Evolutionary conservation across 2,329 filamentous ascomycete species (phyloP), one percentile per base, ranked within the genome.

Genomic region (Annulohypoxylon truncatum): DNA sequence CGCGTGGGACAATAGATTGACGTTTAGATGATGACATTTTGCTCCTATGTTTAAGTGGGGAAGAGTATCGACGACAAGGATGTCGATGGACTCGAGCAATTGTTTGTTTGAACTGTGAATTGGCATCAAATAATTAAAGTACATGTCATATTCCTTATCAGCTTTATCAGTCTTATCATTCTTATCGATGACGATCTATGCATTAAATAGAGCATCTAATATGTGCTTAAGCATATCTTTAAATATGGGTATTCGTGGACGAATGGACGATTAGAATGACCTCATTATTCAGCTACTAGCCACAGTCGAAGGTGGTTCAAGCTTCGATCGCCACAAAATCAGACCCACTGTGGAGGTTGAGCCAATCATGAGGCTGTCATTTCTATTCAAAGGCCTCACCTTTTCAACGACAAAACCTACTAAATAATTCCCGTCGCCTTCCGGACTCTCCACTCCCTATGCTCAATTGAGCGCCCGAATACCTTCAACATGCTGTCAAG

Each of bases 1-100:
- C 78, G 20, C 85, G 79, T 10, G 87, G 85, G 62, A 87, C 77
- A 72, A 86, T 82, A 0, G 88, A 90, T 69, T 85, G 83, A 57
- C 86, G 83, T 63, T 88, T 88, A 72, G 82, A 82, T 22, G 78
- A 79, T 35, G 82, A 81, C 80, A 82, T 82, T 55, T 54, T 67
- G 62, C 4, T 53, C 20, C n/a, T 24, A 13, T 53, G n/a, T 15
- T 53, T 20, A 40, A 28, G 42, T 20, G 26, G 15, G 22, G 35
- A 35, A 2, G 38, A 35, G 47, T 48, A 59, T 35, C 8, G 22
- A 12, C 15, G 33, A 22, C 1, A 18, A 61, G 40, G 31, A 26
- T 26, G 47, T 61, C 13, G 31, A 51, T 50, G 26, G 24, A 54
- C 31, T 63, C 22, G 48, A 54, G 44, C 60, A 50, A 20, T 2